Percentiles rank a stretch among this genome's conserved stretches.
Conservation (phyloP, 169 alveolate genomes). For the Eimeria sp. region DNA sequence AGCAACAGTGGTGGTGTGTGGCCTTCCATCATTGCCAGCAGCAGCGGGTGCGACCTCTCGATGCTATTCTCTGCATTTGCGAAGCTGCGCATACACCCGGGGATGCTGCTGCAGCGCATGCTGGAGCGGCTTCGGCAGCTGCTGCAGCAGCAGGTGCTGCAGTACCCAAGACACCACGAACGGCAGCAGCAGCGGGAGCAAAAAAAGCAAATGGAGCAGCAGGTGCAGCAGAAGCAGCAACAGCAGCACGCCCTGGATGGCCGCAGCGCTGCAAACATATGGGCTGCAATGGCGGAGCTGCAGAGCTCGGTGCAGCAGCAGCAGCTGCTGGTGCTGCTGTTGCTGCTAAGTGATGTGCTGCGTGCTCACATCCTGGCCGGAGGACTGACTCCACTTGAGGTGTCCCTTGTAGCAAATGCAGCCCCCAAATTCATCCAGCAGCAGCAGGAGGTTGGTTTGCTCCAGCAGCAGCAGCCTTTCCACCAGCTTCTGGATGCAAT, state of each 20-base stretch:
- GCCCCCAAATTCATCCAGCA: not conserved
- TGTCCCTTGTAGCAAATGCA: not conserved
- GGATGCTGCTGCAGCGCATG: conserved; percentile 5
- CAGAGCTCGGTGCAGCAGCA: not conserved
- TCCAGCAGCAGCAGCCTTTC: not conserved
- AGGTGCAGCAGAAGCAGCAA: not conserved
- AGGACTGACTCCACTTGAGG: not conserved
- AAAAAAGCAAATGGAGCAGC: not conserved
- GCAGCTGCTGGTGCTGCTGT: no score
- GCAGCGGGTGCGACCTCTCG: conserved; percentile 39
- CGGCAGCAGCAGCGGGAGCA: conserved; percentile 33
- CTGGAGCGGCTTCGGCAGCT: not conserved
- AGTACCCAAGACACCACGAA: not conserved
- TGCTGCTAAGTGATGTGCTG: conserved; percentile 1
- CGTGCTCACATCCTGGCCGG: not conserved
- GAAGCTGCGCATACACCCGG: conserved; percentile 5
- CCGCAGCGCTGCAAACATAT: conserved; percentile 46
- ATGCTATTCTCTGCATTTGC: conserved; percentile 14
- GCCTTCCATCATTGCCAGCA: conserved; percentile 5
- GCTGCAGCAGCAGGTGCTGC: conserved; percentile 23
- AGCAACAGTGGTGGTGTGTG: not conserved
- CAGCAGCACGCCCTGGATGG: conserved; percentile 7
- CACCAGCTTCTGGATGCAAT: conserved; percentile 8
- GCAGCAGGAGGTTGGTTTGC: not conserved
- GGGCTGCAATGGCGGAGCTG: conserved; percentile 35